Evolutionary conservation across 2,329 filamentous ascomycete genomes (phyloP).

Genomic region (Capronia americana): DNA sequence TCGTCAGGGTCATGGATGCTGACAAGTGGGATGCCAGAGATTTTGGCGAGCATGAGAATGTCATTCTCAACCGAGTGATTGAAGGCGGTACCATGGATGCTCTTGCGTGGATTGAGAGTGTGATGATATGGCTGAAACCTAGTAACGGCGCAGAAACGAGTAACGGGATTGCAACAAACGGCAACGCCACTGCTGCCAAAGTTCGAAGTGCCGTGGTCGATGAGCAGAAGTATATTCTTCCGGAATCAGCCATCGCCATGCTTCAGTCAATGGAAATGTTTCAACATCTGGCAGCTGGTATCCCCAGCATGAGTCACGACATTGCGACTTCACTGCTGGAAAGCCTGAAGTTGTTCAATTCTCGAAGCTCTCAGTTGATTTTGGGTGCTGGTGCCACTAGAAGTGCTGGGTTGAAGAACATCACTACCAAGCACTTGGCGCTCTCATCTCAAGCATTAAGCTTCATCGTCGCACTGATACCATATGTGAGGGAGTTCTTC

Average conservation of each 20-base stretch:
- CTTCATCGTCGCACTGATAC: constrained; percentile 85
- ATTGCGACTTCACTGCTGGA: constrained; percentile 78
- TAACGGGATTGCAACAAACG: constrained; percentile 30
- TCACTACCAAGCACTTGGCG: constrained; percentile 92
- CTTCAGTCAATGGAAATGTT: constrained; percentile 82
- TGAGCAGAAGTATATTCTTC: constrained; percentile 82
- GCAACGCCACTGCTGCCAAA: constrained; percentile 59
- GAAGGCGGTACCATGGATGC: constrained; percentile 65
- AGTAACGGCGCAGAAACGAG: constrained; percentile 38
- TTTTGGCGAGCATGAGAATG: constrained; percentile 61
- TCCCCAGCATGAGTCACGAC: constrained; percentile 87
- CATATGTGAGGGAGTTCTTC: constrained; percentile 89
- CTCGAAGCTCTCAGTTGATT: constrained; percentile 92
- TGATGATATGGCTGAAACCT: constrained; percentile 57
- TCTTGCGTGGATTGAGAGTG: constrained; percentile 58
- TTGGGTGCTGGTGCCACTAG: constrained; percentile 90
- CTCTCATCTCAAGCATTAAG: constrained; percentile 87
- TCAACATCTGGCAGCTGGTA: constrained; percentile 79
- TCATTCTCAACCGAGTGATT: constrained; percentile 61
- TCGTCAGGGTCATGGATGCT: constrained; percentile 64
- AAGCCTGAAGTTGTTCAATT: constrained; percentile 93
- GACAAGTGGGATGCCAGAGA: constrained; percentile 71
- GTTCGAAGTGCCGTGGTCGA: constrained; percentile 78
- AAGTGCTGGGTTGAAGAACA: constrained; percentile 90
- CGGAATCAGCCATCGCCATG: constrained; percentile 80